These are phyloP conservation scores for Suhomyces terraborum DNA, from an alignment of 1,139 yeast genomes.

Conservation along the genomic window DNA sequence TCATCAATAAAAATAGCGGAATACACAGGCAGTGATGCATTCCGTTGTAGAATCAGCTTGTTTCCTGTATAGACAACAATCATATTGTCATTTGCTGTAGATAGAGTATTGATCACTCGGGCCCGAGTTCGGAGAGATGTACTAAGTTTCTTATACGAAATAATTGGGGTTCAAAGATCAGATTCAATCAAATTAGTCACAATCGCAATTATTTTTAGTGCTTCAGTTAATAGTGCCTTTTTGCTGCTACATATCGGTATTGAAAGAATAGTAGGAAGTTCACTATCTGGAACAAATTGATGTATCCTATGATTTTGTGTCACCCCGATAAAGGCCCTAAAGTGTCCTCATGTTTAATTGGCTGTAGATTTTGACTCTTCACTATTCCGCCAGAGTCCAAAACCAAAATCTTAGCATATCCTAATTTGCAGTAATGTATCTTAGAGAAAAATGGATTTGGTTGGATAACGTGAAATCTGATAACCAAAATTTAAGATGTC, in stretches of 20 bases:
- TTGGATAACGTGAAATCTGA: background rate
- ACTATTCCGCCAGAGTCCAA: background rate
- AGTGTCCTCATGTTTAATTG: slow-evolving; percentile 3
- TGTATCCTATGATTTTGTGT: slow-evolving; percentile 6
- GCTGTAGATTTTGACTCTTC: slow-evolving; percentile 10
- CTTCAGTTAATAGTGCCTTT: no score
- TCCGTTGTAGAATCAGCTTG: background rate
- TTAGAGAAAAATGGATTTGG: background rate
- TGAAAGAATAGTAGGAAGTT: background rate
- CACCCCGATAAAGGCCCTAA: slow-evolving; percentile 16
- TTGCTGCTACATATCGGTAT: no score
- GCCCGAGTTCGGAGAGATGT: slow-evolving; percentile 2
- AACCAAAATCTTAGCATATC: background rate
- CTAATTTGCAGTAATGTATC: background rate
- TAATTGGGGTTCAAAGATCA: no score
- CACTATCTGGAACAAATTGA: background rate
- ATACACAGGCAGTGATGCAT: background rate
- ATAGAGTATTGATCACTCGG: background rate
- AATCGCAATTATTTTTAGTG: no score
- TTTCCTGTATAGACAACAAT: no score
- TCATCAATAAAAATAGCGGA: no score
- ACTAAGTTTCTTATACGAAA: no score
- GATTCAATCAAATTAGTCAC: no score
- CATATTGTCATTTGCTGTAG: slow-evolving; percentile 2
- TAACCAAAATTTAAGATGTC: no score